Conservation (phyloP, 768 basidiomycete genomes). For the Kwoniella sp. region DNA sequence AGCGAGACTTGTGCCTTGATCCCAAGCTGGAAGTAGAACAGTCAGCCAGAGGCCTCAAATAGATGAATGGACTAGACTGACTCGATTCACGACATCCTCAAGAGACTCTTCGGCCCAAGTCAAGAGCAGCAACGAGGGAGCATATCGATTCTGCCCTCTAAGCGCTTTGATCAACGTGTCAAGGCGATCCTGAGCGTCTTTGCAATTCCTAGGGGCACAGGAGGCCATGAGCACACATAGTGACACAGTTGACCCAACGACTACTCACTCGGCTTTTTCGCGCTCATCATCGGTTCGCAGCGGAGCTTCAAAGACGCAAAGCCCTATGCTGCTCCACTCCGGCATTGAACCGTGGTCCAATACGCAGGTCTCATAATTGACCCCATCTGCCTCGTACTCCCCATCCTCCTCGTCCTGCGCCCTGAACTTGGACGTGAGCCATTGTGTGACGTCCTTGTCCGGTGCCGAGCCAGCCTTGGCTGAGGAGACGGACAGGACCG, state of each 20-base stretch:
- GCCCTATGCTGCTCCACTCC: slow-evolving; percentile 14
- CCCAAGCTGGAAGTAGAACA: slow-evolving; percentile 9
- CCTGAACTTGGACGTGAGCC: slow-evolving; percentile 32
- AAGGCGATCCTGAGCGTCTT: slow-evolving; percentile 33
- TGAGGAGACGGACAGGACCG: slow-evolving; percentile 12
- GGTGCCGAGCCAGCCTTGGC: slow-evolving; percentile 18
- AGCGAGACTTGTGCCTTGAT: slow-evolving; percentile 12
- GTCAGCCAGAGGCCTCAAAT: too few relatives aligned
- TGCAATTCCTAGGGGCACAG: slow-evolving; percentile 13
- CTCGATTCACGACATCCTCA: slow-evolving; percentile 27
- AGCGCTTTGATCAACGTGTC: slow-evolving; percentile 4
- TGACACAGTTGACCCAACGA: too few relatives aligned
- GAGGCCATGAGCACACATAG: too few relatives aligned
- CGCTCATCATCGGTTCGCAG: slow-evolving; percentile 9
- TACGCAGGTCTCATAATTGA: slow-evolving; percentile 14
- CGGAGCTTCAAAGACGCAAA: slow-evolving; percentile 32
- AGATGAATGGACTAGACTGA: slow-evolving; percentile 8
- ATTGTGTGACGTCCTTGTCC: slow-evolving; percentile 17
- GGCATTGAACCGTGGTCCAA: too few relatives aligned
- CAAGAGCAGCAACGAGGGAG: slow-evolving; percentile 26
- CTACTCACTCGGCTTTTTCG: slow-evolving; percentile 17
- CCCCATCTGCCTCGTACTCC: slow-evolving; percentile 7
- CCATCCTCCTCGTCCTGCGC: neutral
- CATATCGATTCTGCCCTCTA: slow-evolving; percentile 13
- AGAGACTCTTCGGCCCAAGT: slow-evolving; percentile 35